These are phyloP conservation scores for Diddensiella caesifluorescens DNA, from an alignment of 805 yeast genomes.

Conservation along the genomic window DNA sequence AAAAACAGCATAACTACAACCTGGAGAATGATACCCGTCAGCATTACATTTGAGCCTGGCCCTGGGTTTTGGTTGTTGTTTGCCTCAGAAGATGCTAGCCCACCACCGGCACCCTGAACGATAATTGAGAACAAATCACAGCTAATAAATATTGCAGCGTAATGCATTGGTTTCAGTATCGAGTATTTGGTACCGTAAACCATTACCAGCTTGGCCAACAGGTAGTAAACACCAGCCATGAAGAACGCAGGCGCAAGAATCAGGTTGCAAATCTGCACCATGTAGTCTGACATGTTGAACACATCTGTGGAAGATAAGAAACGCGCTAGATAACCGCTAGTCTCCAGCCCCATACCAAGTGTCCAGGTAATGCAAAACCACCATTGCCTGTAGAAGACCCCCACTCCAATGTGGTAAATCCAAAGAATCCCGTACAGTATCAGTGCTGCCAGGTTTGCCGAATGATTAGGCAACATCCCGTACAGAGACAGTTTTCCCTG, in stretches of 20 bases:
- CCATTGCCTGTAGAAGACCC: slow-evolving; percentile 47
- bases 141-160: slow-evolving; percentile 57
- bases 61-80: slow-evolving; percentile 29
- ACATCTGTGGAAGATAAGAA: slow-evolving; percentile 39
- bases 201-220: slow-evolving; percentile 61
- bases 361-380: slow-evolving; percentile 61
- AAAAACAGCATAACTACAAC: slow-evolving; percentile 64
- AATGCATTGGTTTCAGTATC: slow-evolving; percentile 48
- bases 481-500: slow-evolving; percentile 1
- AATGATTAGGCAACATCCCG: slow-evolving; percentile 7
- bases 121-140: slow-evolving; percentile 62
- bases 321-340: slow-evolving; percentile 65
- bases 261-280: slow-evolving; percentile 61
- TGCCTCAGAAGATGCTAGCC: slow-evolving; percentile 50
- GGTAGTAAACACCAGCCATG: slow-evolving; percentile 77
- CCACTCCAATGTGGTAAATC: slow-evolving; percentile 38
- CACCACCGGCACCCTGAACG: slow-evolving; percentile 77
- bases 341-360: slow-evolving; percentile 54
- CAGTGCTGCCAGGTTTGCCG: slow-evolving; percentile 54
- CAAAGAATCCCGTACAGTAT: slow-evolving; percentile 49
- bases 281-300: slow-evolving; percentile 38
- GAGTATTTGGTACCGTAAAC: slow-evolving; percentile 56
- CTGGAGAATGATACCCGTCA: slow-evolving; percentile 75
- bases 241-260: slow-evolving; percentile 79
- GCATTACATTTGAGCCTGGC: slow-evolving; percentile 61